These are phyloP conservation scores for Hanseniaspora meyeri DNA, from an alignment of 805 yeast species.

Conservation along the genomic window DNA sequence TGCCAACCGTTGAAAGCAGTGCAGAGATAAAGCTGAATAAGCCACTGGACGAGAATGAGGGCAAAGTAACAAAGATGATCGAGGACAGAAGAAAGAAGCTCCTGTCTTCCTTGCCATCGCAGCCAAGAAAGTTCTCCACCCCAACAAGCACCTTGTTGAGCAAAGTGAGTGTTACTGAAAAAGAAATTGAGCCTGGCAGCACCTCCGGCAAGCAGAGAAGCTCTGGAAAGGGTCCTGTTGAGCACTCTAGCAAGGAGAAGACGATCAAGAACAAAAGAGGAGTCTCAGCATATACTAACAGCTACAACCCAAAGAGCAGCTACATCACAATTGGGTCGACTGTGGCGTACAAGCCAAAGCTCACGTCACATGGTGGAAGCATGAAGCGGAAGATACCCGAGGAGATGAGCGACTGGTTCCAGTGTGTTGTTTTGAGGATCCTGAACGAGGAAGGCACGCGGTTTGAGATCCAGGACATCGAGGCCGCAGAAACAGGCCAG, in stretches of 20 bases:
- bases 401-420: conserved; percentile 87
- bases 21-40: neutral
- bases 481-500: conserved; percentile 86
- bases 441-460: conserved; percentile 54
- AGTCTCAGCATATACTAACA: conserved; percentile 5
- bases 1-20: neutral
- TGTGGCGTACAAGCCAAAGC: conserved; percentile 72
- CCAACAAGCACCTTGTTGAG: neutral
- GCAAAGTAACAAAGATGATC: neutral
- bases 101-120: conserved; percentile 9
- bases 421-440: conserved; percentile 74
- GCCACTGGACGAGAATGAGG: neutral
- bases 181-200: too few relatives aligned
- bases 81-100: conserved; percentile 13
- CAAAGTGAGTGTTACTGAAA: neutral
- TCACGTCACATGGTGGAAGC: conserved; percentile 11
- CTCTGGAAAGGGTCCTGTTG: neutral
- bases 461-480: conserved; percentile 93
- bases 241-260: neutral
- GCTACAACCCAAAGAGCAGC: conserved; percentile 6
- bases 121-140: conserved; percentile 10
- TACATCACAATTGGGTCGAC: conserved; percentile 42
- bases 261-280: conserved; percentile 2
- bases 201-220: neutral
- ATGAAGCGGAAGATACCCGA: conserved; percentile 30